Evolutionary conservation across 192 early-diverging fungal species (phyloP).

Genomic region (Pilobolus umbonatus): DNA sequence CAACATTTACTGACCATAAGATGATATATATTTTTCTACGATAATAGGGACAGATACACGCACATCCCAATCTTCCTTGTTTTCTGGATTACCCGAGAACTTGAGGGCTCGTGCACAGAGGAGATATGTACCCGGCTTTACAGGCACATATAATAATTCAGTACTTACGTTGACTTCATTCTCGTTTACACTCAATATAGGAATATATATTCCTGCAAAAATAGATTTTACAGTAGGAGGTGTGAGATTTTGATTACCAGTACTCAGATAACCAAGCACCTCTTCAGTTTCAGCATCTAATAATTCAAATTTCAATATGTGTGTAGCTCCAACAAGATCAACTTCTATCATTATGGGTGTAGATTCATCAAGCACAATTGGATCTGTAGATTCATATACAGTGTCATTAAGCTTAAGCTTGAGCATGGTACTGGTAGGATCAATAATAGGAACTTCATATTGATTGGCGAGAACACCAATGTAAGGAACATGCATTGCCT

Average conservation of each 20-base stretch:
- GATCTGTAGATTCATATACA: background rate
- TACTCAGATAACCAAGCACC: constrained; percentile 14
- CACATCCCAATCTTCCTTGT: constrained; percentile 19
- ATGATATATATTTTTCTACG: too few relatives aligned
- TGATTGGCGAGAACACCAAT: constrained; percentile 43
- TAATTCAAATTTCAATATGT: constrained; percentile 19
- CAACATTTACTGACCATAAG: too few relatives aligned
- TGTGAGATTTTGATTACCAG: constrained; percentile 12
- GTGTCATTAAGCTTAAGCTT: constrained; percentile 5
- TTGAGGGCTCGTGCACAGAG: constrained; percentile 24
- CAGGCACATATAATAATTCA: constrained; percentile 9
- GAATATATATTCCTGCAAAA: constrained; percentile 25
- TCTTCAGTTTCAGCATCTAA: constrained; percentile 22
- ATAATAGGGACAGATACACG: too few relatives aligned
- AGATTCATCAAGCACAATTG: constrained; percentile 18
- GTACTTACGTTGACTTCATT: background rate
- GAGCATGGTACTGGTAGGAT: constrained; percentile 10
- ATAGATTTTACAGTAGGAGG: too few relatives aligned
- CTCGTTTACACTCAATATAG: too few relatives aligned
- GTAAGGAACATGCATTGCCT: constrained; percentile 41
- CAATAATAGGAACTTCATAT: constrained; percentile 42
- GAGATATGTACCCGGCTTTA: constrained; percentile 21
- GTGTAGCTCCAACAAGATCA: too few relatives aligned
- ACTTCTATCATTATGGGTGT: too few relatives aligned
- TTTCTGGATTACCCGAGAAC: constrained; percentile 28